Evolutionary conservation across 169 alveolate genomes (phyloP).

Genomic region (Eimeria nieschulzi): DNA sequence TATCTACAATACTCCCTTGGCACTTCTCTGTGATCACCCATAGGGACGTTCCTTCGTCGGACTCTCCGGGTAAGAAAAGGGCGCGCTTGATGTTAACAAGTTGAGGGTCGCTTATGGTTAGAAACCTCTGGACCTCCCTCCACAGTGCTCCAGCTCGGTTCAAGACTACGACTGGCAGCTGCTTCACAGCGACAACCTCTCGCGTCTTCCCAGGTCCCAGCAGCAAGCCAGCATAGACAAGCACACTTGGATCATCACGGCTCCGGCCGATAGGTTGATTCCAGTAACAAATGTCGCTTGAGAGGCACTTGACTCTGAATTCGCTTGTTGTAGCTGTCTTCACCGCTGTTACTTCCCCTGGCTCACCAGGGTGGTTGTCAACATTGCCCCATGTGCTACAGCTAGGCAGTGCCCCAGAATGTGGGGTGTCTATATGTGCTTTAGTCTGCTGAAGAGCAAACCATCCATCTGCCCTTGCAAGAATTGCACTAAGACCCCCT

Average conservation of each 20-base stretch:
- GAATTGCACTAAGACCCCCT: too few species aligned
- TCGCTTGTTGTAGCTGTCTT: neutral
- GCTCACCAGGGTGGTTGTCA: neutral
- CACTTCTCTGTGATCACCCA: constrained; percentile 43
- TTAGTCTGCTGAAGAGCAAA: neutral
- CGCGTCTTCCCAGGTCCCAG: constrained; percentile 30
- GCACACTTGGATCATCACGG: constrained; percentile 50
- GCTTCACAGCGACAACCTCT: constrained; percentile 51
- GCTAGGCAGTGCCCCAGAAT: neutral
- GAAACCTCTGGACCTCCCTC: constrained; percentile 21
- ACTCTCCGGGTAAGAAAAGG: constrained; percentile 10
- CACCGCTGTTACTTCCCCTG: neutral
- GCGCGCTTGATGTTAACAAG: constrained; percentile 38
- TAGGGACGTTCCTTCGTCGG: constrained; percentile 50
- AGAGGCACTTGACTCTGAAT: constrained; percentile 1
- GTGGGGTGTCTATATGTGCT: too few species aligned
- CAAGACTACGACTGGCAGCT: constrained; percentile 44
- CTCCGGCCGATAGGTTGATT: constrained; percentile 53
- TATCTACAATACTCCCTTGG: neutral
- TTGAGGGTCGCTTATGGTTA: constrained; percentile 17
- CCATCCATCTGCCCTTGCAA: neutral
- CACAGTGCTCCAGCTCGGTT: constrained; percentile 11
- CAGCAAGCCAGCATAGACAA: constrained; percentile 38
- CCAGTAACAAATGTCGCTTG: constrained; percentile 44
- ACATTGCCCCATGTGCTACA: neutral